Evolutionary conservation across 495 filamentous ascomycete species (phyloP).

Genomic region (Tuber indicum): DNA sequence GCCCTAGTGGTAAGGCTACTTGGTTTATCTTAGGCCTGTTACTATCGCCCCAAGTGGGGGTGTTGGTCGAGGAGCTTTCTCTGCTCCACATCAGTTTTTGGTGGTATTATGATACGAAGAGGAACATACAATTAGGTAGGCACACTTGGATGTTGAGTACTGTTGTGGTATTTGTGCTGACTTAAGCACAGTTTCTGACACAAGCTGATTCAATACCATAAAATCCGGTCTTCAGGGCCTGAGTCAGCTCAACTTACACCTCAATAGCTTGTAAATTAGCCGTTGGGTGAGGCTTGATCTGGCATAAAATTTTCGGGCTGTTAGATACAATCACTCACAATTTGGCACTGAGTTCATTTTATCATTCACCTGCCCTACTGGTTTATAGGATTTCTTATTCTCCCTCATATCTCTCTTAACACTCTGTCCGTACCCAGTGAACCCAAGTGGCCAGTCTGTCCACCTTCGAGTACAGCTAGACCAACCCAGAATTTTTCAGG

Average conservation of each 20-base stretch:
- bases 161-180: not conserved
- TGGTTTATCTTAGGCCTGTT: not conserved
- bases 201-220: not conserved
- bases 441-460: too few species aligned
- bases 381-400: not conserved
- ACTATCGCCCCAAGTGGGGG: not conserved
- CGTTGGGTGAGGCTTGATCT: not conserved
- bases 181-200: not conserved
- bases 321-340: not conserved
- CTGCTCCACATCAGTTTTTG: not conserved
- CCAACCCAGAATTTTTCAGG: too few species aligned
- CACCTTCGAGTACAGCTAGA: too few species aligned
- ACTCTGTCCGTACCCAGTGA: not conserved
- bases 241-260: not conserved
- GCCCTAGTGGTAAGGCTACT: too few species aligned
- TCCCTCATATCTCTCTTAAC: not conserved
- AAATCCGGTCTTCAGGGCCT: too few species aligned
- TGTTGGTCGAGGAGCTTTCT: not conserved
- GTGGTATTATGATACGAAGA: not conserved
- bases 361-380: not conserved
- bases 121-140: not conserved
- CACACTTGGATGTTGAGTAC: not conserved
- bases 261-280: not conserved
- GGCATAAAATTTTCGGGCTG: not conserved
- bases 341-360: not conserved